Base-by-base conservation (phyloP, 2,329 filamentous ascomycete species). In the Sporothrix sp. region DNA sequence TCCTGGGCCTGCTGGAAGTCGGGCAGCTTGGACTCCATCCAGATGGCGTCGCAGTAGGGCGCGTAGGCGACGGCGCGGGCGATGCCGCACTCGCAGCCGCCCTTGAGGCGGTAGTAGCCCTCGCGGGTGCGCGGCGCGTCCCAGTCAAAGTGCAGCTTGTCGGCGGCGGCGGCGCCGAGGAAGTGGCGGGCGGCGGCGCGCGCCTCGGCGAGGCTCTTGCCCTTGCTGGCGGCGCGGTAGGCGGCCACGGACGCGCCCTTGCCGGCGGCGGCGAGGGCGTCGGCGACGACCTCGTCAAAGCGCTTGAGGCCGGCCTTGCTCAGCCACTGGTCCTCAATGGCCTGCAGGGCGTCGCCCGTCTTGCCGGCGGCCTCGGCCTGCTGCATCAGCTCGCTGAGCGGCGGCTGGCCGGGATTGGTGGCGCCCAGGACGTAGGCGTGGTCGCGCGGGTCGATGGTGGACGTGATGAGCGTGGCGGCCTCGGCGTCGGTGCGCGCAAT, bases 11-110 rank as follows among this genome's bases (percentile, higher is more conserved):
- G 93, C 45, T 76, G 76, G 67, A 76, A 97, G 66, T 97, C 91
- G 40, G 93, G 93, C 58, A 95, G 75, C 73, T 95, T 96, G 72
- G 85, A 91, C 79, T 98, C 93, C 93, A 98, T 98, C 93, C 93
- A 98, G 69, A 98, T 95, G 66, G 94, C 82, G 63, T 97, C 91
- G 56, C 85, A 85, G 71, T 94, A 95, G 2, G 93, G 91, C 0
- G 87, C 91, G 64, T 94, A 97, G 6, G 91, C 88, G 52, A 95
- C 72, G 30, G 90, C 91, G 43, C 91, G 82, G 75, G 93, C 94
- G 65, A 97, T 74, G 54, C 90, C 89, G 66, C 87, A 95, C 67
- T 89, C 83, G 62, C 87, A 95, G 53, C 93, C 93, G 54, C 93
- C 93, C 68, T 87, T 78, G 65, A 96, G 84, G 56, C 93, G 78